Evolutionary conservation across 2,329 filamentous ascomycete species (phyloP), one percentile per base, ranked within the genome.

Genomic region (Nigrospora oryzae): DNA sequence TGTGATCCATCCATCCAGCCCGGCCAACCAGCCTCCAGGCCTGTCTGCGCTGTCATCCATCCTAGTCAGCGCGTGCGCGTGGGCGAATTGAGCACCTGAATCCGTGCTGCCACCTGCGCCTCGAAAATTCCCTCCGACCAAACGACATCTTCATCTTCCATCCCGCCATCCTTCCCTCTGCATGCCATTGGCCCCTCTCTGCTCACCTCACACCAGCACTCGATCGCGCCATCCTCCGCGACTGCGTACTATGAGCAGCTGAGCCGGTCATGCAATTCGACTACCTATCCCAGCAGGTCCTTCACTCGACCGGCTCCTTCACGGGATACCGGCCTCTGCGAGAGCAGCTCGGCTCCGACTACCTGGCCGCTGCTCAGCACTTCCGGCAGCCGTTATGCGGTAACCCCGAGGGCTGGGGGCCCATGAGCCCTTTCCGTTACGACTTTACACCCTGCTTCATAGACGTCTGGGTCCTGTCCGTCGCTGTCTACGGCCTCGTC

Each of bases 401-500:
- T 63, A 93, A 95, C 66, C 72, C 75, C 44, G 91, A 97, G 67
- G 94, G 93, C 58, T 98, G 93, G 93, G 94, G 94, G 1, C 93
- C 93, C 17, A 62, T 98, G 61, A 96, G 89, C 66, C 82, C 83
- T 33, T 74, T 82, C 53, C 78, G 91, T 63, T 96, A 89, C 66
- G 93, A 98, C 68, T 89, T 98, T 58, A 97, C 93, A 14, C 91
- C 93, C 36, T 98, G 93, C 71, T 98, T 98, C 62, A 82, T 97
- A 57, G 94, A 98, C 63, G 79, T 95, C 17, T 90, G 88, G 80
- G 79, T 97, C 47, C 80, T 86, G 32, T 68, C 75, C 2, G 86
- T 95, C 28, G 87, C 88, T 10, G 74, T 74, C 13, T 94, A 84
- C 68, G 90, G 91, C 14, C 72, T 96, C 19, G 45, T 96, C 19